Percentiles rank a stretch among this genome's conserved stretches.
These are phyloP conservation scores for Pilaira anomala DNA, from an alignment of 192 early-diverging fungal species.

Conservation along the genomic window DNA sequence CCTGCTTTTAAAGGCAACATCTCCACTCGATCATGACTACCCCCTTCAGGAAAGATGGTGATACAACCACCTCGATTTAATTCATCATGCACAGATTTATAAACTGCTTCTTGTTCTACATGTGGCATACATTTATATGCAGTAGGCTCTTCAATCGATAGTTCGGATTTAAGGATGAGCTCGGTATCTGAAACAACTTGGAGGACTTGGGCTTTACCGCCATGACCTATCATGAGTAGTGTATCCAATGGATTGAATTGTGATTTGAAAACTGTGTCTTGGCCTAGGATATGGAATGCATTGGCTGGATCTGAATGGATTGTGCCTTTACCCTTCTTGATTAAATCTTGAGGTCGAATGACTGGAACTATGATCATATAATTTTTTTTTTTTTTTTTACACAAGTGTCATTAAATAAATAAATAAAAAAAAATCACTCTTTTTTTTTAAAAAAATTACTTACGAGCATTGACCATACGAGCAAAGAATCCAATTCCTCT, in stretches of 20 bases:
- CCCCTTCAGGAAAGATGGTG: conserved; percentile 98
- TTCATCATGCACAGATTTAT: conserved; percentile 71
- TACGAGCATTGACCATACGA: conserved; percentile 74
- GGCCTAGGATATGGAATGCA: conserved; percentile 63
- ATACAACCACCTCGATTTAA: conserved; percentile 72
- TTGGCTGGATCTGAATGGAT: conserved; percentile 64
- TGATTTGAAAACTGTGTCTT: conserved; percentile 64
- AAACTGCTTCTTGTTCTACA: conserved; percentile 88
- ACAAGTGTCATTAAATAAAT: too few relatives aligned
- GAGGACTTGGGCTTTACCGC: conserved; percentile 61
- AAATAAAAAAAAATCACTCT: background rate
- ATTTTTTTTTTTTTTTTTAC: too few relatives aligned
- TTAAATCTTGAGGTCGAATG: conserved; percentile 86
- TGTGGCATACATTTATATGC: conserved; percentile 71
- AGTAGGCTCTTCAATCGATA: conserved; percentile 48
- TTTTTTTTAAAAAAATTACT: too few relatives aligned
- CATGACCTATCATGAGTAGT: conserved; percentile 62
- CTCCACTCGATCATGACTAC: conserved; percentile 92
- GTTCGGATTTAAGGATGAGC: conserved; percentile 60
- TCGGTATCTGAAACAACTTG: conserved; percentile 80
- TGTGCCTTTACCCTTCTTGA: conserved; percentile 62
- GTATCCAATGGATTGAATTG: conserved; percentile 57
- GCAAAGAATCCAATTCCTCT: conserved; percentile 82
- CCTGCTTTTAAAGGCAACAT: conserved; percentile 91
- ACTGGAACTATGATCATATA: conserved; percentile 81